These are phyloP conservation scores for Ilex asprella DNA, from an alignment of 257 asterid species.

Conservation along the genomic window DNA sequence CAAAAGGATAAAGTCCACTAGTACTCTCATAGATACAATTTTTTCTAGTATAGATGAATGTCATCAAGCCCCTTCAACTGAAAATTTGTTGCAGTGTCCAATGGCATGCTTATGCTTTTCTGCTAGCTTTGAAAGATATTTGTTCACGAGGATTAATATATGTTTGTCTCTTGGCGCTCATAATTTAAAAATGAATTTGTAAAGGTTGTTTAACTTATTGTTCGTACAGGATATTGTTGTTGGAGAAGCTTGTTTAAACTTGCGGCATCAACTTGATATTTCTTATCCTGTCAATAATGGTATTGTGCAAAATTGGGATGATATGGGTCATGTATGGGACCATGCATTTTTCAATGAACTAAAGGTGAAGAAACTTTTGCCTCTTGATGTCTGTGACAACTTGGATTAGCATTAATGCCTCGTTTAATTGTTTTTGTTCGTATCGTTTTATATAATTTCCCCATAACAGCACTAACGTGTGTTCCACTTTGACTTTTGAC, in stretches of 20 bases:
- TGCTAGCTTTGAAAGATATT: no score
- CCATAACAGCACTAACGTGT: conserved; percentile 10
- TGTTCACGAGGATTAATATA: no score
- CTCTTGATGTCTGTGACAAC: background rate
- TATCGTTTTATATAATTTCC: conserved; percentile 3
- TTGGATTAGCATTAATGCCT: background rate
- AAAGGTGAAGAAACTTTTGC: conserved; percentile 45
- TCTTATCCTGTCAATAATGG: conserved; percentile 98
- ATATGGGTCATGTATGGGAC: conserved; percentile 95
- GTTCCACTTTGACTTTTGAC: conserved; percentile 27
- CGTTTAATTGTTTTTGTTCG: background rate
- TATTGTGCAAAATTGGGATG: conserved; percentile 97
- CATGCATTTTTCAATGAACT: conserved; percentile 88
- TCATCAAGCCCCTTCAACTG: no score
- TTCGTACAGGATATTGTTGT: conserved; percentile 62
- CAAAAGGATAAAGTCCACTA: no score
- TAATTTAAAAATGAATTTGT: no score
- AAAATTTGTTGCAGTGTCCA: no score
- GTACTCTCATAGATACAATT: no score
- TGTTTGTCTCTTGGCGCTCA: no score
- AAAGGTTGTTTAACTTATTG: background rate
- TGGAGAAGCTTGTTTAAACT: conserved; percentile 90
- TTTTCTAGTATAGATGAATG: no score
- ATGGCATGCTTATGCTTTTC: no score
- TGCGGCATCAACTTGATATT: conserved; percentile 89